Percentiles rank a stretch among this genome's conserved stretches.
Conservation (phyloP, 2,329 filamentous ascomycete species). For the Aspergillus quadrilineatus region DNA sequence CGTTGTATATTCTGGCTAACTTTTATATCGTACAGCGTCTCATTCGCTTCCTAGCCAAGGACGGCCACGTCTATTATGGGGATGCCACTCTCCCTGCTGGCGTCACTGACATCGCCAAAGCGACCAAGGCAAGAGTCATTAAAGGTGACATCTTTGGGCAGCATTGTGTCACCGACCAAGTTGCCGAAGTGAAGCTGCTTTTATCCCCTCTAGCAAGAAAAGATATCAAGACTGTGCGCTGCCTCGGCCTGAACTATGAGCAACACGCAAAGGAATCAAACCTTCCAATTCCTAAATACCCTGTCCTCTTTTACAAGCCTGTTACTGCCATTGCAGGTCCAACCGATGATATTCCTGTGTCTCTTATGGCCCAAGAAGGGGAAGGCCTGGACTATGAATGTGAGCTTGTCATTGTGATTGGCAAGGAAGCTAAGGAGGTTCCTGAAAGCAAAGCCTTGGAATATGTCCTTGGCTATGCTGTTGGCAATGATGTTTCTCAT, state of each 20-base stretch:
- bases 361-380: constrained; percentile 62
- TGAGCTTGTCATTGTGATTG: constrained; percentile 72
- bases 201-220: constrained; percentile 63
- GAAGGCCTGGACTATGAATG: constrained; percentile 76
- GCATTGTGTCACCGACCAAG: constrained; percentile 62
- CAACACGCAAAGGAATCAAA: constrained; percentile 69
- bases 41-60: constrained; percentile 69
- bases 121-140: constrained; percentile 62
- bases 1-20: neutral
- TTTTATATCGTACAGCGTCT: constrained; percentile 55
- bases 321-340: constrained; percentile 65
- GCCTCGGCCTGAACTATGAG: constrained; percentile 70
- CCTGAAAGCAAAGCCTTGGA: constrained; percentile 64
- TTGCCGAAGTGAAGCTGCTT: constrained; percentile 54
- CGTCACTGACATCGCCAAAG: constrained; percentile 60
- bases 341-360: constrained; percentile 65
- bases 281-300: constrained; percentile 68
- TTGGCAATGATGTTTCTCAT: constrained; percentile 78
- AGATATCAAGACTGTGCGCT: constrained; percentile 66
- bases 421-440: constrained; percentile 65
- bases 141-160: constrained; percentile 65
- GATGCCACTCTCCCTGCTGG: constrained; percentile 68
- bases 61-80: constrained; percentile 70
- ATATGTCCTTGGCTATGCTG: constrained; percentile 71
- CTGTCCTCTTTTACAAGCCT: constrained; percentile 74